Conservation (phyloP, 2,329 filamentous ascomycete genomes). For the Fusarium nurragi region DNA sequence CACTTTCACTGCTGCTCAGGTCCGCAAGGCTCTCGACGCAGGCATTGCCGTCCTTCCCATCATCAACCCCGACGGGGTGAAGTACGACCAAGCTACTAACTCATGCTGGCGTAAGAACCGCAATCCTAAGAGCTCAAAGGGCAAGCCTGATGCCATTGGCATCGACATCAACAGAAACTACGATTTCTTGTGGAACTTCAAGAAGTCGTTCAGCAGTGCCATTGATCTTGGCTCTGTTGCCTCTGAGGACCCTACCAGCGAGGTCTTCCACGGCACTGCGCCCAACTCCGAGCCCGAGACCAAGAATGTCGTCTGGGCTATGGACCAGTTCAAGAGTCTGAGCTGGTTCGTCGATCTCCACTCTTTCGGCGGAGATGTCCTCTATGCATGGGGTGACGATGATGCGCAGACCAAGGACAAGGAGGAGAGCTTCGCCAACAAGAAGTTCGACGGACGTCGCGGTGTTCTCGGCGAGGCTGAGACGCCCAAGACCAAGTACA, state of each 20-base stretch:
- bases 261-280: slow-evolving; percentile 61
- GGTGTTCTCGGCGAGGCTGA: slow-evolving; percentile 55
- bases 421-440: slow-evolving; percentile 62
- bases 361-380: slow-evolving; percentile 60
- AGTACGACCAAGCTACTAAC: slow-evolving; percentile 60
- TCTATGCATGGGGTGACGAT: slow-evolving; percentile 68
- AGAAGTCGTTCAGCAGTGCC: slow-evolving; percentile 52
- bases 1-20: slow-evolving; percentile 61
- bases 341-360: slow-evolving; percentile 69
- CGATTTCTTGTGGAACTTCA: slow-evolving; percentile 66
- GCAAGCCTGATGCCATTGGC: slow-evolving; percentile 51
- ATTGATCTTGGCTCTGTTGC: slow-evolving; percentile 52
- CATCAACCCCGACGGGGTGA: slow-evolving; percentile 64
- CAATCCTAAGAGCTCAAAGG: slow-evolving; percentile 53
- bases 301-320: slow-evolving; percentile 61
- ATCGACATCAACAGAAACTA: slow-evolving; percentile 68
- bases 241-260: slow-evolving; percentile 52
- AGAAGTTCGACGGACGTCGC: slow-evolving; percentile 60
- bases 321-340: slow-evolving; percentile 60
- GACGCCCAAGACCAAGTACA: slow-evolving; percentile 49
- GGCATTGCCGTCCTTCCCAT: slow-evolving; percentile 64
- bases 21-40: slow-evolving; percentile 59
- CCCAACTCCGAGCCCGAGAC: slow-evolving; percentile 67
- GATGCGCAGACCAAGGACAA: slow-evolving; percentile 58
- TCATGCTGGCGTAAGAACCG: slow-evolving; percentile 67